phyloP scores from a whole-genome alignment of 169 alveolate genomes.

The Neospora caninum region DNA sequence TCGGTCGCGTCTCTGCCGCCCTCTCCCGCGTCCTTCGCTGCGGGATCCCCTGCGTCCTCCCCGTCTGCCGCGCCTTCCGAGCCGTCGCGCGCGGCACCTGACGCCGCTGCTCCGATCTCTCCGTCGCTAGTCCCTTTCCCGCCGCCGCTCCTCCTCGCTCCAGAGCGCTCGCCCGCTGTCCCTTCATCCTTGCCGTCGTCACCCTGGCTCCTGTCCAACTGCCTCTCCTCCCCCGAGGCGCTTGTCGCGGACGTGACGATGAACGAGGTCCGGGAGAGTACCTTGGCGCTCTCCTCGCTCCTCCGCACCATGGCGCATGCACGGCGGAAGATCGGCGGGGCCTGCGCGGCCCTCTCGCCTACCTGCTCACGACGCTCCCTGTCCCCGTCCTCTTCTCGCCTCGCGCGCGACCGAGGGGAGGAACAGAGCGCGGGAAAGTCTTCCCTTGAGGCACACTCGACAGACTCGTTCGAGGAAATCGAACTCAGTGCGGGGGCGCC shows the following conservation, averaged over 20 bases:
- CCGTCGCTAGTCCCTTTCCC: neutral
- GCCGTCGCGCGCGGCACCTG: neutral
- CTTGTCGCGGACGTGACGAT: neutral
- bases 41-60: neutral
- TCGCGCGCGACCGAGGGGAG: neutral
- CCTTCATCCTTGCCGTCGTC: neutral
- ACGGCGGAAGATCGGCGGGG: neutral
- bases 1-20: neutral
- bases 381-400: neutral
- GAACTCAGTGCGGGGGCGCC: neutral
- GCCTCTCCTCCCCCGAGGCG: neutral
- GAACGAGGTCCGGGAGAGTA: neutral
- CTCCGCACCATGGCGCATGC: neutral
- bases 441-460: neutral
- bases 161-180: neutral
- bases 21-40: neutral
- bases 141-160: neutral
- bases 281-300: neutral
- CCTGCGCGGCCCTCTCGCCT: neutral
- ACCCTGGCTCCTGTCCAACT: neutral
- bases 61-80: neutral
- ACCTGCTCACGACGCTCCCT: neutral
- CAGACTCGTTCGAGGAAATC: neutral
- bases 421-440: neutral
- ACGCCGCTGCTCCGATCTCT: neutral